Evolutionary conservation across 1,284 basidiomycete genomes (phyloP), one percentile per base, ranked within the genome.

Genomic region (Puccinia polysora): DNA sequence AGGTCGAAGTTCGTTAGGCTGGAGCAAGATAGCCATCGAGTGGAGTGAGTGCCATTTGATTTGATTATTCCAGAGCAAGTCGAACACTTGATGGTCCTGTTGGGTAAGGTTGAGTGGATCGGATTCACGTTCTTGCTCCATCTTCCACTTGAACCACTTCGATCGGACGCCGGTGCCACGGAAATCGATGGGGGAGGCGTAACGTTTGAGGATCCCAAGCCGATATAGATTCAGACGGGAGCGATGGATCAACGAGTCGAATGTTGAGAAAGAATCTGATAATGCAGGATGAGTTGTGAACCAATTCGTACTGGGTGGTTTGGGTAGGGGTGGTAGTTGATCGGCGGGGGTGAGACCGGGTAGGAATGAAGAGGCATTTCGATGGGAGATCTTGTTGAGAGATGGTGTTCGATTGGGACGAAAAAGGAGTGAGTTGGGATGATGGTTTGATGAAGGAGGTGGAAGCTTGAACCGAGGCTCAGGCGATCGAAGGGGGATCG

Each of bases 231-330:
- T 32, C 23, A 28, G 40, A 14, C 65, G 52, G 6, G 52, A 45
- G 15, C 65, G 53, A 32, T 68, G 52, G 15, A 68, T 68, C 25
- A 68, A 36, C 4, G 52, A 56, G 32, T 68, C 65, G 8, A 68
- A 40, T 45, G 56, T 25, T 15, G 34, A 47, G 52, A 68, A 49
- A 20, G 65, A 68, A 45, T 68, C 65, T 18, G 65, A 56, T 32
- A 68, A 40, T 43, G 65, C 52, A 14, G 65, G 65, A 49, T 68
- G 52, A 30, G 65, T 56, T 8, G 65, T 58, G 28, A 56, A 68
- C 65, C 65, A 68, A 55, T 68, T 68, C 8, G 65, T 45, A 45
- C 52, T 56, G 38, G 65, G 52, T 40, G 65, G 65, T 49, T 68
- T 68, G 8, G 65, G 65, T 8, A 56, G 25, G 18, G 52, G 52